Evolutionary conservation across 1,139 yeast genomes (phyloP).

Genomic region (Pichia sp.): DNA sequence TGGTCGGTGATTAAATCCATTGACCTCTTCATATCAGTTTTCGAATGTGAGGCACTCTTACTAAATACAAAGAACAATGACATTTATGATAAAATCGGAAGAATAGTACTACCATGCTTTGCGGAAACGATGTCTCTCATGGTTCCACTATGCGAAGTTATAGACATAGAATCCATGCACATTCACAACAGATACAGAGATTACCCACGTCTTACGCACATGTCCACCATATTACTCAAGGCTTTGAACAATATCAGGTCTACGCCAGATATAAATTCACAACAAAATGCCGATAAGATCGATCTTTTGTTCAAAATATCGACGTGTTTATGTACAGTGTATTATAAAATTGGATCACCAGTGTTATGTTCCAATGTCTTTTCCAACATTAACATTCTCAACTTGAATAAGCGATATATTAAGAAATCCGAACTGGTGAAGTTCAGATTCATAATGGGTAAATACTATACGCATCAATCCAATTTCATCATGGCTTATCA

Average conservation of each 20-base stretch:
- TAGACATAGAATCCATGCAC: conserved; percentile 41
- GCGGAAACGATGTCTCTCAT: conserved; percentile 35
- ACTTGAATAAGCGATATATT: conserved; percentile 38
- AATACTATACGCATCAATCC: conserved; percentile 55
- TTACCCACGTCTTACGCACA: conserved; percentile 43
- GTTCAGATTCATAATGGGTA: conserved; percentile 62
- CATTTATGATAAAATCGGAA: conserved; percentile 17
- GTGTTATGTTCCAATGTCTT: conserved; percentile 68
- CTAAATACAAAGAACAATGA: conserved; percentile 50
- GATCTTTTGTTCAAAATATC: conserved; percentile 51
- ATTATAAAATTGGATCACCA: conserved; percentile 58
- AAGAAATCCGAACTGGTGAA: conserved; percentile 50
- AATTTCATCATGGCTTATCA: conserved; percentile 48
- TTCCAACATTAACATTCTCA: conserved; percentile 62
- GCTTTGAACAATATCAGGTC: conserved; percentile 59
- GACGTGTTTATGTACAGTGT: conserved; percentile 51
- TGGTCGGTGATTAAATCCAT: conserved; percentile 49
- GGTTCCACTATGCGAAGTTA: conserved; percentile 42
- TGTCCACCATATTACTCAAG: conserved; percentile 53
- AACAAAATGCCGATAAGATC: conserved; percentile 35
- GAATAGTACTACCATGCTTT: conserved; percentile 35
- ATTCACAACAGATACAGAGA: conserved; percentile 32
- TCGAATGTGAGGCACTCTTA: conserved; percentile 52
- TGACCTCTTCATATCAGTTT: conserved; percentile 47
- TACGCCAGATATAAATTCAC: conserved; percentile 40